These are phyloP conservation scores for Tetracladium setigerum DNA, from an alignment of 495 filamentous ascomycete species.

Conservation along the genomic window DNA sequence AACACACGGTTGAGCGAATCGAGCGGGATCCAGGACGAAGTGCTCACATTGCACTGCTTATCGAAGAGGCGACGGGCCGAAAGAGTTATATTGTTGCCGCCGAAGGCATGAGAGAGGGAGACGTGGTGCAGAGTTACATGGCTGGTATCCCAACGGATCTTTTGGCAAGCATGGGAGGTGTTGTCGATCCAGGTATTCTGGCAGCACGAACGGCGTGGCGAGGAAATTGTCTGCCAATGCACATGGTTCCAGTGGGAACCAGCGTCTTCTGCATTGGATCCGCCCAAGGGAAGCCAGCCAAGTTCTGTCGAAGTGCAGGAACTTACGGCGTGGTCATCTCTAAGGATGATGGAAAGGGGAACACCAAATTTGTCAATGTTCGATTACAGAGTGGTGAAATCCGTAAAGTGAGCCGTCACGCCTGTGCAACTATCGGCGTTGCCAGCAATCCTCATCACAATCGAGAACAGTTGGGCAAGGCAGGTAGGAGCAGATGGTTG, in stretches of 20 bases:
- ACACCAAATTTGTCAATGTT: constrained; percentile 63
- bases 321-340: constrained; percentile 82
- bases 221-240: constrained; percentile 89
- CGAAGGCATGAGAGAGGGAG: constrained; percentile 87
- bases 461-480: constrained; percentile 87
- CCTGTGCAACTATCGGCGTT: constrained; percentile 87
- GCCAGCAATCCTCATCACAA: constrained; percentile 90
- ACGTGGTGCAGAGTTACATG: constrained; percentile 84
- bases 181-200: constrained; percentile 86
- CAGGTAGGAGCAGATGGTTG: constrained; percentile 84
- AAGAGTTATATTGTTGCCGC: constrained; percentile 89
- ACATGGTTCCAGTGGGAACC: constrained; percentile 89
- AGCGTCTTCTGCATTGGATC: constrained; percentile 87
- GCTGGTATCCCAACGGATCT: constrained; percentile 78
- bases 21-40: constrained; percentile 92
- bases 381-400: constrained; percentile 88
- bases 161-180: constrained; percentile 82
- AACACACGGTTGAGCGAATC: constrained; percentile 83
- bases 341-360: constrained; percentile 54
- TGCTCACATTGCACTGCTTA: constrained; percentile 87
- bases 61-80: constrained; percentile 53
- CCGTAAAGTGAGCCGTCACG: constrained; percentile 78
- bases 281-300: constrained; percentile 59
- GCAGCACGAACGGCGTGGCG: constrained; percentile 89
- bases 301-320: constrained; percentile 90